phyloP scores from a whole-genome alignment of 331 rosid species.

The Rhamnella rubrinervis region DNA sequence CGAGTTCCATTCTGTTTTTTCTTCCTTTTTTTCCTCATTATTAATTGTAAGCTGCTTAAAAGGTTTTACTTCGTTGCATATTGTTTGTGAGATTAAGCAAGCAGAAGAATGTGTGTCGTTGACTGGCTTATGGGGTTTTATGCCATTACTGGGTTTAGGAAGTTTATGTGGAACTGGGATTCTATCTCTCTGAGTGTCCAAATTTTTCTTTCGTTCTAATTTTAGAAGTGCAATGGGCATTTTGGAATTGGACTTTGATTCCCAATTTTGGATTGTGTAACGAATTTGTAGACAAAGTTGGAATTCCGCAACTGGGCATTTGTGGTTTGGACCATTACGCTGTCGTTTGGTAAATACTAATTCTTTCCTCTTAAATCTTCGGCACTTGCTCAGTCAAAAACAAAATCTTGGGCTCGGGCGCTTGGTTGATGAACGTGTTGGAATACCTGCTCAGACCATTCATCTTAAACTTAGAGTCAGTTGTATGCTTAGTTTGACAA shows the following conservation, averaged over 20 bases:
- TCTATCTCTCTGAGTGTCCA: neutral
- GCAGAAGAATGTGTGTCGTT: neutral
- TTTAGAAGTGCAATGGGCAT: neutral
- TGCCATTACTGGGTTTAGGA: neutral
- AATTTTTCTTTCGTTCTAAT: neutral
- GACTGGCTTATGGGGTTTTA: slow-evolving; percentile 12
- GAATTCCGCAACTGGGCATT: slow-evolving; percentile 15
- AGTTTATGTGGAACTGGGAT: slow-evolving; percentile 3
- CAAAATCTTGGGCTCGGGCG: too few species aligned
- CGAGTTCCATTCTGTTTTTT: neutral
- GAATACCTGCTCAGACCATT: neutral
- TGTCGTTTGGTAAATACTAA: neutral
- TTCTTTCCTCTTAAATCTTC: neutral
- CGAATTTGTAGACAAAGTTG: slow-evolving; percentile 1
- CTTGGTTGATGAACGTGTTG: neutral
- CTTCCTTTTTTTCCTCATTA: neutral
- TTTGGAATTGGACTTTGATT: neutral
- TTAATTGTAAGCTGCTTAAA: neutral
- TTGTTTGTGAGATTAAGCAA: neutral
- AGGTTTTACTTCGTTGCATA: neutral
- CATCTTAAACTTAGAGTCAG: too few species aligned
- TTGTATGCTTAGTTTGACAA: too few species aligned
- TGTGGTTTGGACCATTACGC: neutral
- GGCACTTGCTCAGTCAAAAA: neutral
- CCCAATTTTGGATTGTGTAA: neutral